Evolutionary conservation across 73 alveolate genomes (phyloP), one percentile per base, ranked within the genome.

Genomic region (Symbiodinium natans): DNA sequence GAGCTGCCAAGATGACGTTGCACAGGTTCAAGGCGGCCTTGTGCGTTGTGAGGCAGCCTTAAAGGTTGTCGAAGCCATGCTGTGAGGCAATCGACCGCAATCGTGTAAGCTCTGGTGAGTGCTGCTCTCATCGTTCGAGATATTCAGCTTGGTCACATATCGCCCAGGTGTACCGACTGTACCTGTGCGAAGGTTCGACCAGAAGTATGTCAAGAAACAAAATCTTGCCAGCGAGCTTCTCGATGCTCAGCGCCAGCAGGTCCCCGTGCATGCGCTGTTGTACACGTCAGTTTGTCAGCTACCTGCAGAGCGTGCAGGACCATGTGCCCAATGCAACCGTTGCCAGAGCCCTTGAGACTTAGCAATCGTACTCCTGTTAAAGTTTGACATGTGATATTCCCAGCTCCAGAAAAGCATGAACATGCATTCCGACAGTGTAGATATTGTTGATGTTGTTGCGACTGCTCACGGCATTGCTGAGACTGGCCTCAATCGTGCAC

Each of bases 301-400:
- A 46, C 25, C 41, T 41, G 41, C 41, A 83, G 85, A 9, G 21
- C 52, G n/a, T 40, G 43, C 95, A 88, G 95, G 95, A 88, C 73
- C 95, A 88, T 40, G 86, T 88, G 23, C 74, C 48, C 73, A 88
- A 88, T 34, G 95, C 95, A 38, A 88, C 95, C 2, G 73, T 88
- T 25, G 95, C 75, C 25, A 34, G 86, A 23, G 36, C 3, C 80
- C 19, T 25, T 46, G 59, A 46, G 59, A 6, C n/a, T n/a, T n/a
- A n/a, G n/a, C n/a, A n/a, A n/a, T n/a, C n/a, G n/a, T n/a, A n/a
- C n/a, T n/a, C n/a, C n/a, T n/a, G n/a, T n/a, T n/a, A n/a, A n/a
- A n/a, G n/a, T n/a, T n/a, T n/a, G n/a, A n/a, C n/a, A n/a, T n/a
- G n/a, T n/a, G n/a, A n/a, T n/a, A n/a, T n/a, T n/a, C n/a, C n/a